Evolutionary conservation across 768 basidiomycete species (phyloP).

Genomic region (Solioccasus polychromus): DNA sequence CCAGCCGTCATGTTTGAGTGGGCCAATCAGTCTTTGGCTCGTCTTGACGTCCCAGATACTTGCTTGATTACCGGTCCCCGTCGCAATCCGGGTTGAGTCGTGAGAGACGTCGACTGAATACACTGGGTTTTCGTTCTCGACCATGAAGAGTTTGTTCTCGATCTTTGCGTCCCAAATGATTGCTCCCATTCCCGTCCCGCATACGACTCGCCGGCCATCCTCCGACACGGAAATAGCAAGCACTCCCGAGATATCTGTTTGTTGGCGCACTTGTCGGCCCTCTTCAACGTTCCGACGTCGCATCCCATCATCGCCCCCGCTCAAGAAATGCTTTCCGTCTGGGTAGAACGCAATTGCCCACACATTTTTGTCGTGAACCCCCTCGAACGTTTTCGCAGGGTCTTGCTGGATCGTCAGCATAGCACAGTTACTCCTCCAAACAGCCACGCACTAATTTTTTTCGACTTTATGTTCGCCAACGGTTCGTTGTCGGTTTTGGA

Average conservation of each 20-base stretch:
- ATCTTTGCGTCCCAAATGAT: slow-evolving; percentile 4
- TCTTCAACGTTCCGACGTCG: background rate
- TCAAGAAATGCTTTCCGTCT: slow-evolving; percentile 3
- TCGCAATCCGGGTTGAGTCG: no score
- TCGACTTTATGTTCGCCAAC: no score
- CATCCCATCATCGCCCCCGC: background rate
- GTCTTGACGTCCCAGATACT: background rate
- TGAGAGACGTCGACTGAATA: no score
- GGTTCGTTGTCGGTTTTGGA: no score
- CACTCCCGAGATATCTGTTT: background rate
- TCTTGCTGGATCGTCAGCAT: no score
- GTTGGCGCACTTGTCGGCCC: background rate
- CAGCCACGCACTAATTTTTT: no score
- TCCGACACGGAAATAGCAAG: background rate
- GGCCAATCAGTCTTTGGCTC: no score
- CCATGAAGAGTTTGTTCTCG: background rate
- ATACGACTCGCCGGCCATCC: slow-evolving; percentile 8
- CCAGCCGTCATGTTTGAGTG: no score
- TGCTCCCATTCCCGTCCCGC: slow-evolving; percentile 6
- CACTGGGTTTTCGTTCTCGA: background rate
- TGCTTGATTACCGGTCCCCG: no score
- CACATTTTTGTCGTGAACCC: slow-evolving; percentile 3
- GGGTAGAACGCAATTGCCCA: slow-evolving; percentile 5
- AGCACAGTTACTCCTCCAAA: no score
- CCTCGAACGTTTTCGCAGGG: no score